phyloP scores from a whole-genome alignment of 805 yeast genomes.

The Wickerhamomyces rabaulensis region DNA sequence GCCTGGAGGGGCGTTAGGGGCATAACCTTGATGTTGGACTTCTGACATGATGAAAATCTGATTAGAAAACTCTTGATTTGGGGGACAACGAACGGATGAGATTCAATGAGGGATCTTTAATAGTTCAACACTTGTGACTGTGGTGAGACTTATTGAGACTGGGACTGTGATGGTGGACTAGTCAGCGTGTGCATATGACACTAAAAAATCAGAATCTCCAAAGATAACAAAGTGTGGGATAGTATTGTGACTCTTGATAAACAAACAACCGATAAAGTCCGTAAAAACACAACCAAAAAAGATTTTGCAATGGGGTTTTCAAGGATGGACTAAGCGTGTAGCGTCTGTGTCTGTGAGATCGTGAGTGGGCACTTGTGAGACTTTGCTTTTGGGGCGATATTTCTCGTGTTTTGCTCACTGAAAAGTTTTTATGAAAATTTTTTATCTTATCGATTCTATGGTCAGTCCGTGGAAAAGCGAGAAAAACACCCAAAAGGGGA shows the following conservation, averaged over 20 bases:
- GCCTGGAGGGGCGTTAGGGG: background rate
- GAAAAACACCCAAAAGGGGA: background rate
- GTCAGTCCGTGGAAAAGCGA: background rate
- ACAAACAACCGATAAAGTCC: background rate
- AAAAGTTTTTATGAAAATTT: background rate
- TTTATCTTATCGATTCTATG: background rate
- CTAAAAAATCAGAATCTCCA: too few relatives aligned
- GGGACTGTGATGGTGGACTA: too few relatives aligned
- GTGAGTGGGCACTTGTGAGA: too few relatives aligned
- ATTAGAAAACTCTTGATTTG: background rate
- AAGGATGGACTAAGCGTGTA: too few relatives aligned
- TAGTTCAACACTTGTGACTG: too few relatives aligned
- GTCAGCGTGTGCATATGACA: background rate
- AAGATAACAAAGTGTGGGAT: background rate
- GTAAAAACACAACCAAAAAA: background rate
- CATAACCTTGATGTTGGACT: background rate
- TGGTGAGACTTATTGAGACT: too few relatives aligned
- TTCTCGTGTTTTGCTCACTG: background rate
- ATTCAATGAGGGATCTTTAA: too few relatives aligned
- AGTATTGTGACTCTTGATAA: too few relatives aligned
- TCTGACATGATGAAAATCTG: background rate
- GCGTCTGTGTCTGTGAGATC: too few relatives aligned
- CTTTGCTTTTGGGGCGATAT: background rate
- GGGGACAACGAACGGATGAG: background rate
- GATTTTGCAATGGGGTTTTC: too few relatives aligned